These are phyloP conservation scores for Akebia trifoliata DNA, from an alignment of 164 flowering plant species.

Conservation along the genomic window DNA sequence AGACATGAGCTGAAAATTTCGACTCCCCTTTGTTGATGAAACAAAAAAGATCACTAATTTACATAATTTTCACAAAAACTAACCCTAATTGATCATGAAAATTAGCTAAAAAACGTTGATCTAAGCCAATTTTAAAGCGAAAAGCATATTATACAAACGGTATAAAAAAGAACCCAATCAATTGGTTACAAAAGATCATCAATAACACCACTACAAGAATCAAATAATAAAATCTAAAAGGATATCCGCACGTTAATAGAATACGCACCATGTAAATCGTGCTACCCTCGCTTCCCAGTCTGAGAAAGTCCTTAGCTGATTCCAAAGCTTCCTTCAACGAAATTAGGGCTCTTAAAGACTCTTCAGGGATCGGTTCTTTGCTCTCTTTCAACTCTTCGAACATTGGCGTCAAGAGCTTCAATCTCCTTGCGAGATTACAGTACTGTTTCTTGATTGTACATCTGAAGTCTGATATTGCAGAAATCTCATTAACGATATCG, in stretches of 20 bases:
- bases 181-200: too few relatives aligned
- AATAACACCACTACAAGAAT: too few relatives aligned
- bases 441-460: slow-evolving; percentile 63
- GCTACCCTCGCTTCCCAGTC: slow-evolving; percentile 73
- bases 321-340: slow-evolving; percentile 43
- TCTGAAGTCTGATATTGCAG: slow-evolving; percentile 56
- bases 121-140: too few relatives aligned
- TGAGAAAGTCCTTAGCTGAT: slow-evolving; percentile 58
- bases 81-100: too few relatives aligned
- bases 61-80: too few relatives aligned
- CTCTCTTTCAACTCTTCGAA: slow-evolving; percentile 83
- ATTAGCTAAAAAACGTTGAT: too few relatives aligned
- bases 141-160: too few relatives aligned
- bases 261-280: slow-evolving; percentile 72
- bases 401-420: slow-evolving; percentile 81
- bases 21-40: too few relatives aligned
- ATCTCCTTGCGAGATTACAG: slow-evolving; percentile 66
- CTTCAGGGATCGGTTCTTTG: slow-evolving; percentile 40
- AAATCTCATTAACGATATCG: slow-evolving; percentile 52
- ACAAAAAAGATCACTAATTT: too few relatives aligned
- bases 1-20: too few relatives aligned
- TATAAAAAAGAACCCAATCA: too few relatives aligned
- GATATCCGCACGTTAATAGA: not conserved
- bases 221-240: not conserved
- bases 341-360: slow-evolving; percentile 27